Percentiles rank a stretch among this genome's conserved stretches.
phyloP scores from a whole-genome alignment of 306 rosid genomes.

The Cyclanthera cordifolia region DNA sequence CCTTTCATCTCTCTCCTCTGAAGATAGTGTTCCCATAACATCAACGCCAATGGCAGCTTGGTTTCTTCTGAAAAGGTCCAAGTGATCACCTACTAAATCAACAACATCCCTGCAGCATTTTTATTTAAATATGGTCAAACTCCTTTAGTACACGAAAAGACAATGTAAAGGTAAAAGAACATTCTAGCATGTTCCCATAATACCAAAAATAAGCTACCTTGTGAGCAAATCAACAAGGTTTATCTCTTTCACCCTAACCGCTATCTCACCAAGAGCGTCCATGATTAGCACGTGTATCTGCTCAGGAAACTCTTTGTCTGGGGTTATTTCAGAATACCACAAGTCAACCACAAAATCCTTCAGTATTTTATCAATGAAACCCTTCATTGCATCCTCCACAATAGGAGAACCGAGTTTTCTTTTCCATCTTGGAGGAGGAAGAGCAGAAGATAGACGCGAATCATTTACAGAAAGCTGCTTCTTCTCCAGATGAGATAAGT shows the following conservation, averaged over 20 bases:
- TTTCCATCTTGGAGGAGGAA: constrained; percentile 58
- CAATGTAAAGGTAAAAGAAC: not conserved
- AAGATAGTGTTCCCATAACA: constrained; percentile 81
- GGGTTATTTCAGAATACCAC: constrained; percentile 74
- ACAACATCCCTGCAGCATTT: constrained; percentile 62
- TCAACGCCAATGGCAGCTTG: constrained; percentile 83
- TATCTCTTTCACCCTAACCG: constrained; percentile 59
- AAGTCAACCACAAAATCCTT: constrained; percentile 85
- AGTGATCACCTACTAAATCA: constrained; percentile 69
- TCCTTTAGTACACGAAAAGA: not conserved
- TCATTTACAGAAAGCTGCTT: constrained; percentile 68
- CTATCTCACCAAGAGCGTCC: constrained; percentile 87
- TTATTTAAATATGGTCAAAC: constrained; percentile 16
- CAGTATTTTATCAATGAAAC: constrained; percentile 61
- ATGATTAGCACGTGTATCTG: constrained; percentile 59
- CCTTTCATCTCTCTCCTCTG: constrained; percentile 93
- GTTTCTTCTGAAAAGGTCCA: constrained; percentile 89
- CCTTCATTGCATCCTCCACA: constrained; percentile 67
- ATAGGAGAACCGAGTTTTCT: constrained; percentile 67
- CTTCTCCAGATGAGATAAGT: constrained; percentile 77
- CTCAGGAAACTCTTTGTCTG: constrained; percentile 77
- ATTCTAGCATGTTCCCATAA: not conserved
- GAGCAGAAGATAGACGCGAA: constrained; percentile 44
- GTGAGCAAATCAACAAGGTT: constrained; percentile 88
- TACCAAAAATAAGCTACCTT: constrained; percentile 38